Percentiles rank a stretch among this genome's conserved stretches.
Conservation (phyloP, 1,139 yeast species). For the Magnusiomyces ingens region DNA sequence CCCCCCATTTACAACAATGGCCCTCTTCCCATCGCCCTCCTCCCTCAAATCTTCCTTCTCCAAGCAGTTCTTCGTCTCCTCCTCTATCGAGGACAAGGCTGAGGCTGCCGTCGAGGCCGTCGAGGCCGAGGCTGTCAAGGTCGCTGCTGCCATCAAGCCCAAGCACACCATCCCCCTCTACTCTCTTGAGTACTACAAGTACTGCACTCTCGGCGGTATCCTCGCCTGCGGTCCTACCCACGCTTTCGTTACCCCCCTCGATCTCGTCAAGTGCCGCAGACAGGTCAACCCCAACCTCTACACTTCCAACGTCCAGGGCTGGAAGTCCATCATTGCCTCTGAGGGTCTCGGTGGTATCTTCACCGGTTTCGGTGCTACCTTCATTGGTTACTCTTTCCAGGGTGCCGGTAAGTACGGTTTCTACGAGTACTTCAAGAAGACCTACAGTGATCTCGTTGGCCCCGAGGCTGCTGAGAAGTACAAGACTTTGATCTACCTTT, state of each 20-base stretch:
- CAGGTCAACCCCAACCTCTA: constrained; percentile 74
- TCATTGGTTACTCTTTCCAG: constrained; percentile 84
- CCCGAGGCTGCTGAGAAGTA: constrained; percentile 54
- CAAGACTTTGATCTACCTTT: constrained; percentile 67
- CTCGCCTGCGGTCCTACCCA: constrained; percentile 96
- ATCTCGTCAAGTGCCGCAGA: constrained; percentile 84
- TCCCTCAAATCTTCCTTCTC: constrained; percentile 35
- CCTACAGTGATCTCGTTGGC: constrained; percentile 64
- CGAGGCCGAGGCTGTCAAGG: constrained; percentile 9
- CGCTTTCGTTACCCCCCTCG: constrained; percentile 85
- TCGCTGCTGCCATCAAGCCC: constrained; percentile 20
- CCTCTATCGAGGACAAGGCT: constrained; percentile 17
- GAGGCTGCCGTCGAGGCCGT: constrained; percentile 5
- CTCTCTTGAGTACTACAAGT: constrained; percentile 65
- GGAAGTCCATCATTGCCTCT: constrained; percentile 61
- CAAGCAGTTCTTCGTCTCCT: constrained; percentile 27
- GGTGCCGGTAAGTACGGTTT: constrained; percentile 97
- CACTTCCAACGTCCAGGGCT: constrained; percentile 70
- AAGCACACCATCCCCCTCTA: constrained; percentile 43
- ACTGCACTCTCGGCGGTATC: constrained; percentile 86
- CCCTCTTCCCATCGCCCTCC: constrained; percentile 35
- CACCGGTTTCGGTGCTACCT: constrained; percentile 87
- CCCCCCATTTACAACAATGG: constrained; percentile 25
- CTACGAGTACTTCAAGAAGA: constrained; percentile 81
- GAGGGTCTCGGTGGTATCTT: constrained; percentile 69